Base-by-base conservation (phyloP, 352 stramenopile genomes). In the Phytophthora pseudosyringae region DNA sequence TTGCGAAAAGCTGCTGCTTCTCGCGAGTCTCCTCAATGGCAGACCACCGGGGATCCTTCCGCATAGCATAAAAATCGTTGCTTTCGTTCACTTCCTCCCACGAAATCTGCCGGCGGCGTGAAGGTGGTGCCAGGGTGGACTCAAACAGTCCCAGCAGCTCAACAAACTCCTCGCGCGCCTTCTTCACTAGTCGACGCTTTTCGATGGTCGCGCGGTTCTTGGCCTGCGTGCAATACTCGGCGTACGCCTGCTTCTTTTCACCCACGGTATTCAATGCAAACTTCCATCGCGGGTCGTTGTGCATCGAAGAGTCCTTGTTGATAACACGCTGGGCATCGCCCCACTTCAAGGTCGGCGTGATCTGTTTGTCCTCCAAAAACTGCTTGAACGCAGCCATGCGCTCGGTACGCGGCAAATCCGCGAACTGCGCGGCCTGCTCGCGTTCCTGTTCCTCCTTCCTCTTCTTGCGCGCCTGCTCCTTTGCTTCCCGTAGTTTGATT, bases 211-310 rank as follows among this genome's bases (percentile, higher is more conserved):
- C 71, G 41, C 83, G 75, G 40, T 94, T 94, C 55, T 86, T 75
- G 0, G 71, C 72, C 32, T 93, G 86, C 16, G 85, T 91, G 36
- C 81, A 90, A 51, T 92, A 95, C 60, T 95, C 87, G 1, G 87
- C 84, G 29, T 89, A 94, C 9, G 80, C 81, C 55, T 95, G 87
- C 41, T 95, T 95, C 72, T 93, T 93, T 36, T 95, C 85, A 11
- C 87, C 87, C 0, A 89, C 79, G 0, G 78, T 91, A 1, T 64
- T 59, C 10, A 94, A 53, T 8, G 83, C 82, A 49, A 85, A 90
- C 40, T 77, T 80, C 83, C 83, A 95, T 5, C 81, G 72, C 3
- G 83, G 77, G 54, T 93, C 86, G 10, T 70, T 80, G 12, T 82
- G 67, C 40, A 81, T 63, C 7, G 71, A 70, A 15, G 65, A 36